Evolutionary conservation across 2,329 filamentous ascomycete species (phyloP), one percentile per base, ranked within the genome.

Genomic region (Xylaria sp.): DNA sequence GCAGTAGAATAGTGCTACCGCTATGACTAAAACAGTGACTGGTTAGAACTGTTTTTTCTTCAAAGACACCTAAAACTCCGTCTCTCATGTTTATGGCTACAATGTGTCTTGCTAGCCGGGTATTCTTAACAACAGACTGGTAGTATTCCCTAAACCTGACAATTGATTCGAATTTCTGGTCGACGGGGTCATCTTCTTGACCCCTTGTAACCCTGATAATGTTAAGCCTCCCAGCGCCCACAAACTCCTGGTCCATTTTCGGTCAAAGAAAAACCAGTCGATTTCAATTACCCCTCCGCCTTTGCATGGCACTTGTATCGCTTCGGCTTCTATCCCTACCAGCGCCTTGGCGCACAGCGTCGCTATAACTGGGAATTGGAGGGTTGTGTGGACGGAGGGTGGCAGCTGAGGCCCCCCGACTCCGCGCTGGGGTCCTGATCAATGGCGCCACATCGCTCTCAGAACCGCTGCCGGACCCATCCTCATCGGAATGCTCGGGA

Each of bases 301-400:
- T 74, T 44, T 69, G 70, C 74, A 79, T 76, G 37, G 75, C 76
- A 66, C 73, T 79, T 63, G 74, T 79, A 59, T 81, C 78, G 70
- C 83, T 85, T 59, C 81, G 80, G 73, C 83, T 84, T 69, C 83
- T 80, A 63, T 84, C 82, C 60, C 83, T 81, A 68, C 82, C 82
- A 39, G 83, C 83, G 56, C 86, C 86, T 73, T 88, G 85, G 65
- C 83, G 82, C 51, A 94, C 85, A 1, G 92, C 93, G 69, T 93
- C 92, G 78, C 90, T 92, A 78, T 97, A 97, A 75, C 89, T 94
- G 1, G 93, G 93, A 72, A 96, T 94, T 0, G 93, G 92, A 28
- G 92, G 91, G 34, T 82, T 80, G 25, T 74, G 76, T 23, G 79
- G 77, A 41, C 78, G 78, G 37, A 78, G 65, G 0, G 85, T 84